Evolutionary conservation across 148 eudicot species (phyloP).

Genomic region (Chenopodium berlandieri): DNA sequence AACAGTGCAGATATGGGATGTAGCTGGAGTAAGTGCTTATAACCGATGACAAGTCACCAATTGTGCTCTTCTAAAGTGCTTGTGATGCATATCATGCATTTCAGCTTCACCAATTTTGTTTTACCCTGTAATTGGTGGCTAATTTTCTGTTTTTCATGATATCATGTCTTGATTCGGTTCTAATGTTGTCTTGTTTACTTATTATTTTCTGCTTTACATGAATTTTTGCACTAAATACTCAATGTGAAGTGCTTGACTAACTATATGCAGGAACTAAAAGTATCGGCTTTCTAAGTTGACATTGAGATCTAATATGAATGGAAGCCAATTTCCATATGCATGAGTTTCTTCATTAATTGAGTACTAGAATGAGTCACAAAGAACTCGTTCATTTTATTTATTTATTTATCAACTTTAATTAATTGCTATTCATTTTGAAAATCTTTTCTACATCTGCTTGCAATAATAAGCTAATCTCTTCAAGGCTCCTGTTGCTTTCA

Average conservation of each 20-base stretch:
- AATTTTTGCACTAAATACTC: neutral
- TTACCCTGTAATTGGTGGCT: neutral
- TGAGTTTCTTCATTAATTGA: neutral
- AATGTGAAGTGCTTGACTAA: neutral
- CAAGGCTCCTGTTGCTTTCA: neutral
- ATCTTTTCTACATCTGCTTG: neutral
- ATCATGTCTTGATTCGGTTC: neutral
- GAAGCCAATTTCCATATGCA: neutral
- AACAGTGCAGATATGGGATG: constrained; percentile 51
- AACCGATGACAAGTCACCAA: neutral
- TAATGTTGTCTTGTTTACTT: neutral
- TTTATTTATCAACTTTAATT: neutral
- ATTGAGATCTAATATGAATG: neutral
- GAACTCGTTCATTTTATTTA: neutral
- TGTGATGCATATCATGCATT: neutral
- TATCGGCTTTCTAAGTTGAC: neutral
- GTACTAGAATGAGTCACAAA: neutral
- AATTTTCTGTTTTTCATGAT: neutral
- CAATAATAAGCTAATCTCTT: neutral
- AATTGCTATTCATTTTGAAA: no score
- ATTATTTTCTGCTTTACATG: neutral
- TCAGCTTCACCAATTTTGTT: neutral
- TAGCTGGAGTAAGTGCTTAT: constrained; percentile 30
- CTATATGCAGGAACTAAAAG: no score
- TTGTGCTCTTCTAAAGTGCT: neutral